Evolutionary conservation across 371 early-diverging fungal species (phyloP), one percentile per base, ranked within the genome.

Genomic region (Mycotypha africana): DNA sequence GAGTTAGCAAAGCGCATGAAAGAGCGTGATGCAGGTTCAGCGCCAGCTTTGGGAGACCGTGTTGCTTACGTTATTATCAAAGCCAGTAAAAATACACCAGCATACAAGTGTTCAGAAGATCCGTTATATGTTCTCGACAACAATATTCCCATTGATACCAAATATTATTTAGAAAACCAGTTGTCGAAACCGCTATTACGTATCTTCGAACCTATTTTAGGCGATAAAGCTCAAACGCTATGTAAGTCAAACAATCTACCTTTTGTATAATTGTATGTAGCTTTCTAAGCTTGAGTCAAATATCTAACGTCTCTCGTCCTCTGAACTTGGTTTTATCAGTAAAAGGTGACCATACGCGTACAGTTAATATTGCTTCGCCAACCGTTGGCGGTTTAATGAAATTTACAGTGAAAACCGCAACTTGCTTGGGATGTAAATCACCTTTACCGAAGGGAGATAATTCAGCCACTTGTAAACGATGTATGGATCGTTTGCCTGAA

Each of bases 31-130:
- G 84, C 98, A 16, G 95, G 97, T 9, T 93, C 94, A 30, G 99
- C 98, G 0, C 99, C 99, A 16, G 81, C 84, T 31, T 62, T 99
- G 10, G 99, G 99, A 23, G 99, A 99, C 61, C 91, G 99, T 59
- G 99, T 99, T n/a, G 92, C 97, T 0, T 99, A 99, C 69, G 99
- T 99, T 1, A 96, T 99, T 53, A 82, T 94, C 59, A 89, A 89
- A 58, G 97, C 89, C 3, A 67, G 87, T 15, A 96, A 89, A 51
- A 88, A 85, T 41, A 86, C 90, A 16, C 88, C 94, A 21, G 93
- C 98, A 3, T 97, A 98, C 58, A 99, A 99, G 54, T 93, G 95
- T 57, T 91, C 97, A 1, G 99, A 99, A 72, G 99, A 99, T 69
- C 99, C 99, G 15, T 79, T 99, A 19, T 99, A 92, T 58, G 99